A percentile compares a stretch with the other conserved stretches of the same genome.
phyloP scores from a whole-genome alignment of 345 rosid genomes.

The Eutrema japonicum region DNA sequence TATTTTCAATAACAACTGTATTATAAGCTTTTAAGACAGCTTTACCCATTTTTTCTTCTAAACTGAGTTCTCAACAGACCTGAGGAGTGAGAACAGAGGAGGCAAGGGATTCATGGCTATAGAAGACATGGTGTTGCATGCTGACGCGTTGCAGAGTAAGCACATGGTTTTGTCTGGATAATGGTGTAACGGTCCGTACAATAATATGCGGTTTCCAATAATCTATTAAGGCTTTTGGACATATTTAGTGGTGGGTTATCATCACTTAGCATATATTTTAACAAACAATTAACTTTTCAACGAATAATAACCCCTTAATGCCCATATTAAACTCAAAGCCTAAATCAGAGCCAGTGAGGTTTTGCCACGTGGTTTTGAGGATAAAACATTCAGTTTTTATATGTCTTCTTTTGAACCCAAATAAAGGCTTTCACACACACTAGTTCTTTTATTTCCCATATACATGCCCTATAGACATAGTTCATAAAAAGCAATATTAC shows the following conservation, averaged over 20 bases:
- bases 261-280: conserved; percentile 37
- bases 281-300: conserved; percentile 31
- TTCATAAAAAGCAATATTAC: conserved; percentile 53
- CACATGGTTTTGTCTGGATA: conserved; percentile 38
- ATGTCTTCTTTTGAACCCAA: conserved; percentile 22
- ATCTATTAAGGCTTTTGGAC: conserved; percentile 35
- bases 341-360: conserved; percentile 37
- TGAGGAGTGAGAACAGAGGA: background rate
- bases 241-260: conserved; percentile 40
- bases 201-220: conserved; percentile 24
- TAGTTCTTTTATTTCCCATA: conserved; percentile 35
- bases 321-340: conserved; percentile 52
- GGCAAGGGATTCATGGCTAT: conserved; percentile 3
- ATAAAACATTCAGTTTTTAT: conserved; percentile 1
- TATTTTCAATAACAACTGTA: too few species aligned
- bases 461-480: conserved; percentile 62
- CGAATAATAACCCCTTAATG: conserved; percentile 38
- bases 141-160: conserved; percentile 36
- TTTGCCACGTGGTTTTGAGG: conserved; percentile 52
- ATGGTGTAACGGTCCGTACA: conserved; percentile 38
- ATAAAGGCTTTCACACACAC: conserved; percentile 29
- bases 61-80: conserved; percentile 2
- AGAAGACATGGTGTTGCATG: conserved; percentile 26
- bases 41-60: background rate
- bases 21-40: background rate